Percentiles rank a stretch among this genome's conserved stretches.
These are phyloP conservation scores for Kwoniella dejecticola DNA, from an alignment of 768 basidiomycete species.

Conservation along the genomic window DNA sequence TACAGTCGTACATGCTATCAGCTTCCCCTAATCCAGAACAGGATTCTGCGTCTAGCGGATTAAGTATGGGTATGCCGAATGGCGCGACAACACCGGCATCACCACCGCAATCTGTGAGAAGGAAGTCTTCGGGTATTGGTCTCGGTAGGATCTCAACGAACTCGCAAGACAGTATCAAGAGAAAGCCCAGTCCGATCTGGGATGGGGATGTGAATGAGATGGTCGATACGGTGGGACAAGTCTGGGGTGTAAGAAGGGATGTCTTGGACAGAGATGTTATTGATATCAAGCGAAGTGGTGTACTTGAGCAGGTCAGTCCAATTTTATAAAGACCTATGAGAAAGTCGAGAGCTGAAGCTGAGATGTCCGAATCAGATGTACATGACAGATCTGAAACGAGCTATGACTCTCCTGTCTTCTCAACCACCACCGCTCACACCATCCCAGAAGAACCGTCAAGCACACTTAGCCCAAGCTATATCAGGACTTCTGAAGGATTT, in stretches of 20 bases:
- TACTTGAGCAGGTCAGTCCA: constrained; percentile 42
- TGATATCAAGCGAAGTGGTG: constrained; percentile 30
- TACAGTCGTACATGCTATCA: constrained; percentile 41
- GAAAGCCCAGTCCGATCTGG: constrained; percentile 39
- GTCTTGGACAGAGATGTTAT: constrained; percentile 40
- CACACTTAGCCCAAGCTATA: constrained; percentile 27
- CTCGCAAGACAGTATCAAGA: constrained; percentile 22
- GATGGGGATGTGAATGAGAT: constrained; percentile 23
- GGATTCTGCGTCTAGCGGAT: constrained; percentile 11
- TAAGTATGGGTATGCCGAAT: constrained; percentile 2
- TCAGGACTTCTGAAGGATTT: constrained; percentile 29
- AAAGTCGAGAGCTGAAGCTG: background rate
- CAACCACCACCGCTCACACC: constrained; percentile 21
- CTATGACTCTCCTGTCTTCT: constrained; percentile 29
- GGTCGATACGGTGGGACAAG: constrained; percentile 34
- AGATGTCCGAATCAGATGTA: constrained; percentile 28
- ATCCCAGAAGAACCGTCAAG: constrained; percentile 30
- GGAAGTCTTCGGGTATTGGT: constrained; percentile 10
- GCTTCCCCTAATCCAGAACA: constrained; percentile 25
- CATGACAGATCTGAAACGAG: constrained; percentile 45
- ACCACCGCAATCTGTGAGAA: background rate
- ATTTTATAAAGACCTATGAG: background rate
- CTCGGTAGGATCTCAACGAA: constrained; percentile 11
- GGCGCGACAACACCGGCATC: constrained; percentile 1
- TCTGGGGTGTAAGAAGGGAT: constrained; percentile 34